Percentiles rank a stretch among this genome's conserved stretches.
Conservation (phyloP, 805 yeast genomes). For the Kuraishia borneana region DNA sequence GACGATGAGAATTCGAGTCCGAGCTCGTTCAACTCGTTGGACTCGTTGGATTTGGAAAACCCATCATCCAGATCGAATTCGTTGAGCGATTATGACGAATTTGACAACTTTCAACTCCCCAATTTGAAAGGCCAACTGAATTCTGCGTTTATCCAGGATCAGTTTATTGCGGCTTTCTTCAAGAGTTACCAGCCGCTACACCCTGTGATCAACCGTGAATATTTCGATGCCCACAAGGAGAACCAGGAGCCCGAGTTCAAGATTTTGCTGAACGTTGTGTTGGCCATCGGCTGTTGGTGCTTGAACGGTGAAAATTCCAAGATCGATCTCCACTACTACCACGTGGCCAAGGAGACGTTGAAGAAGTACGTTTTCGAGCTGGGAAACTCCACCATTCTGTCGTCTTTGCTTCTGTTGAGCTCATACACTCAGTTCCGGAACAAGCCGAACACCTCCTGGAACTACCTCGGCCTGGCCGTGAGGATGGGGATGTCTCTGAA, state of each 20-base stretch:
- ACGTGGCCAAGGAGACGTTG: constrained; percentile 34
- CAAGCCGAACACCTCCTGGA: constrained; percentile 61
- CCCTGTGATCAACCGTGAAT: constrained; percentile 45
- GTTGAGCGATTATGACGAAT: neutral
- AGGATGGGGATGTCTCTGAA: constrained; percentile 62
- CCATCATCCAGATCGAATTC: neutral
- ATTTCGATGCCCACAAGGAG: constrained; percentile 41
- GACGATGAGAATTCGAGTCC: neutral
- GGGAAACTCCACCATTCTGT: constrained; percentile 43
- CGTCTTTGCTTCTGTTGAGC: constrained; percentile 41
- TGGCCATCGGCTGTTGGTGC: constrained; percentile 67
- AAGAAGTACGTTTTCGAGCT: constrained; percentile 38
- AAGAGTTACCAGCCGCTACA: constrained; percentile 47
- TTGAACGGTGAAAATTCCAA: constrained; percentile 40
- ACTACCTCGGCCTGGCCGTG: constrained; percentile 50
- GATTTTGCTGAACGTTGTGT: constrained; percentile 41
- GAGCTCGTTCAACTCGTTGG: neutral
- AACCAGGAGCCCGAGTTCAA: too few species aligned
- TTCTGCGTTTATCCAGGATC: constrained; percentile 13
- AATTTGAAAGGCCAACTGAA: constrained; percentile 7
- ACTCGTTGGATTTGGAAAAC: neutral
- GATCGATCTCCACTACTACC: constrained; percentile 44
- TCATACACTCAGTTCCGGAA: constrained; percentile 54
- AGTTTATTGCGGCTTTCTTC: constrained; percentile 31
- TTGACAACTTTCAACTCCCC: neutral